phyloP scores from a whole-genome alignment of 1,284 basidiomycete species.

The Salmacisia buchloeana region DNA sequence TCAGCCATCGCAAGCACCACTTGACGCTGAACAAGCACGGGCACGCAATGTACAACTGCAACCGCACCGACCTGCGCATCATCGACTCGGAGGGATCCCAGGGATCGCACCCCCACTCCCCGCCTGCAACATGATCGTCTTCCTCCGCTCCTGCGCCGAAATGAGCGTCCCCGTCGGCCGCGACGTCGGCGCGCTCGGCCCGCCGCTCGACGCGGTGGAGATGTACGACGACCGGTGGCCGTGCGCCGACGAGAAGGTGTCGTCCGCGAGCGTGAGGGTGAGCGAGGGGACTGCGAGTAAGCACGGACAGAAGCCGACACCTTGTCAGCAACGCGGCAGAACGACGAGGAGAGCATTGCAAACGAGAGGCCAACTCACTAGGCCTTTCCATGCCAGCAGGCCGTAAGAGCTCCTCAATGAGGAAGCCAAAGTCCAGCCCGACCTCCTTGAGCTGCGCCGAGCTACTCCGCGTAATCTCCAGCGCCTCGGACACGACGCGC shows the following conservation, averaged over 20 bases:
- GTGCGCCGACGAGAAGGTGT: not conserved
- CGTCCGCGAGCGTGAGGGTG: slow-evolving; percentile 4
- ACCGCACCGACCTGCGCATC: too few relatives aligned
- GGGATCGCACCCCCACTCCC: not conserved
- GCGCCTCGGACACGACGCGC: slow-evolving; percentile 23
- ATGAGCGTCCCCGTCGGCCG: not conserved
- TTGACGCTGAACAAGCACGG: too few relatives aligned
- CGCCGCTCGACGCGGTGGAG: not conserved
- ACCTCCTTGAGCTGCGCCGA: slow-evolving; percentile 38
- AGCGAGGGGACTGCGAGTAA: not conserved
- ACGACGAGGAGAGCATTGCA: too few relatives aligned
- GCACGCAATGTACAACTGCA: too few relatives aligned
- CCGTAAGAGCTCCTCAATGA: slow-evolving; percentile 20
- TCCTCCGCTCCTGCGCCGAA: not conserved
- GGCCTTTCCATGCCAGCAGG: not conserved
- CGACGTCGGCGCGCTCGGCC: not conserved
- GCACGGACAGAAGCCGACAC: too few relatives aligned
- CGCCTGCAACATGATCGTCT: not conserved
- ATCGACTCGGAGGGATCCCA: too few relatives aligned
- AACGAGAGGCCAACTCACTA: not conserved
- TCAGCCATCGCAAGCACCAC: too few relatives aligned
- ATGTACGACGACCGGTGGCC: not conserved
- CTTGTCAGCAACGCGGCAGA: too few relatives aligned
- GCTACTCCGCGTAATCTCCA: slow-evolving; percentile 28
- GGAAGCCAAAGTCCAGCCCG: slow-evolving; percentile 29